Conservation (phyloP, 2,329 filamentous ascomycete species). For the Penicillium sp. region DNA sequence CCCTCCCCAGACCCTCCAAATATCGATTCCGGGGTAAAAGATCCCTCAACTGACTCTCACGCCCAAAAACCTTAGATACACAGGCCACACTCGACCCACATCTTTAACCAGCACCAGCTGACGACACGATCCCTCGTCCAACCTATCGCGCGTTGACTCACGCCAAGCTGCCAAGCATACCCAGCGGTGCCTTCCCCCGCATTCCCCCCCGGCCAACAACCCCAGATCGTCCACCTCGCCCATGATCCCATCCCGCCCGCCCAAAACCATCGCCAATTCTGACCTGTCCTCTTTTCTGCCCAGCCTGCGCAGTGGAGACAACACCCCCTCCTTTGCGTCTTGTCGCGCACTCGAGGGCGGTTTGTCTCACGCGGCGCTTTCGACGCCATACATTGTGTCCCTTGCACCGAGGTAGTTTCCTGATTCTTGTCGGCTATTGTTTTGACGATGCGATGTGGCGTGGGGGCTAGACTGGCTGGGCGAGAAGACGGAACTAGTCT, state of each 20-base stretch:
- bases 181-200: neutral
- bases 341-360: neutral
- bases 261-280: neutral
- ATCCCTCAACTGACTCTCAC: no score
- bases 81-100: no score
- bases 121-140: neutral
- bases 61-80: no score
- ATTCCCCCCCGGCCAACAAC: slow-evolving; percentile 2
- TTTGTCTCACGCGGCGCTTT: neutral
- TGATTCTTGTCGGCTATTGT: slow-evolving; percentile 16
- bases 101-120: neutral
- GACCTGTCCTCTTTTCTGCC: neutral
- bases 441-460: neutral
- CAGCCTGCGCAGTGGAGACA: neutral
- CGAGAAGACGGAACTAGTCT: neutral
- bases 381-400: neutral
- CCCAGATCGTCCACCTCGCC: slow-evolving; percentile 5
- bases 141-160: neutral
- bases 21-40: no score
- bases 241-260: neutral
- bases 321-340: neutral
- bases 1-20: no score
- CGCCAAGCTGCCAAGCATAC: slow-evolving; percentile 6
- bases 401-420: slow-evolving; percentile 12
- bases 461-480: slow-evolving; percentile 6